phyloP scores from a whole-genome alignment of 495 filamentous ascomycete species.

The Pyrenopolyporus hunteri region DNA sequence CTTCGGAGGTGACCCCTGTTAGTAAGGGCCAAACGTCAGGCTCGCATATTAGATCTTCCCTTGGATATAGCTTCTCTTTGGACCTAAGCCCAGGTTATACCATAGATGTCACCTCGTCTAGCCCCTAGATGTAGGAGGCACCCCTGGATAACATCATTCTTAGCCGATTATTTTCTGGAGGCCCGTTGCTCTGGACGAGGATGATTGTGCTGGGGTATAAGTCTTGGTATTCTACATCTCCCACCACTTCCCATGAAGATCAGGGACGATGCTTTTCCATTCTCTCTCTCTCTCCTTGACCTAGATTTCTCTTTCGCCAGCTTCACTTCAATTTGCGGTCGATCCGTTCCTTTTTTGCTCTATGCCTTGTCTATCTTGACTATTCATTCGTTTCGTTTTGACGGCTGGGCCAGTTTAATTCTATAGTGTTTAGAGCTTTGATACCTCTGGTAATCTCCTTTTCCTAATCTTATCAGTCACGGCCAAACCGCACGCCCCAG shows the following conservation, averaged over 20 bases:
- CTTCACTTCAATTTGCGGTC: constrained; percentile 31
- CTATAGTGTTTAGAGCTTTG: constrained; percentile 7
- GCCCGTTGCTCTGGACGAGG: constrained; percentile 8
- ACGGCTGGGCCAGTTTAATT: constrained; percentile 33
- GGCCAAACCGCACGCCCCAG: neutral
- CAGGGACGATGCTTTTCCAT: constrained; percentile 25
- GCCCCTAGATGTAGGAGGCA: constrained; percentile 3
- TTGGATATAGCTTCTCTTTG: neutral
- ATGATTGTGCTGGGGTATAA: constrained; percentile 26
- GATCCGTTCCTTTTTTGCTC: constrained; percentile 31
- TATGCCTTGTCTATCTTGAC: constrained; percentile 16
- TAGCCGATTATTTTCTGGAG: constrained; percentile 3
- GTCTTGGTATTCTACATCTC: constrained; percentile 33
- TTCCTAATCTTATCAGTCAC: constrained; percentile 5
- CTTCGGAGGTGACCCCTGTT: constrained; percentile 13
- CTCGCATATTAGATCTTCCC: constrained; percentile 15
- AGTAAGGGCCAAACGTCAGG: constrained; percentile 16
- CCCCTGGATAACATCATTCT: constrained; percentile 28
- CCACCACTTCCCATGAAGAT: constrained; percentile 25
- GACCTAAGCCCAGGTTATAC: constrained; percentile 15
- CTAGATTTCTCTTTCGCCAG: constrained; percentile 15
- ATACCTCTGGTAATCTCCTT: constrained; percentile 5
- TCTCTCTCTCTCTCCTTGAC: constrained; percentile 19
- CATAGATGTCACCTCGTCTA: constrained; percentile 22
- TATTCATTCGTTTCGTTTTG: constrained; percentile 35